These are phyloP conservation scores for Vickermania ingenoplastis DNA, from an alignment of 208 protist species.

Conservation along the genomic window DNA sequence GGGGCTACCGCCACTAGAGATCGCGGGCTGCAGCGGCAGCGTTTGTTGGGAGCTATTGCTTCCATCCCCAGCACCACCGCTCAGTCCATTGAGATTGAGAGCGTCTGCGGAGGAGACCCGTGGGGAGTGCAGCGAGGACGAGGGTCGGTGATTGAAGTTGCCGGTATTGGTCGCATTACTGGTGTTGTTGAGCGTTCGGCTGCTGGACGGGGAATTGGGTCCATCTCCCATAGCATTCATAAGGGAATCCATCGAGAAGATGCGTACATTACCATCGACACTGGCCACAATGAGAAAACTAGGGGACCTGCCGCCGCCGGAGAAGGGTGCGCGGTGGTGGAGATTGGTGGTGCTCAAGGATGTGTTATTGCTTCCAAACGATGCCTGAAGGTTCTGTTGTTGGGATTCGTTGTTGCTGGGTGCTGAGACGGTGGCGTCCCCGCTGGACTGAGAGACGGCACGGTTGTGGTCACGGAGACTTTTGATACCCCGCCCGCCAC, in stretches of 20 bases:
- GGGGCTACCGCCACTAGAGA: background rate
- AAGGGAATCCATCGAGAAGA: constrained; percentile 27
- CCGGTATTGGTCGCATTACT: background rate
- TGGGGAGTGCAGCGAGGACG: background rate
- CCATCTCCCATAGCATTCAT: background rate
- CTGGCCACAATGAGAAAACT: constrained; percentile 33
- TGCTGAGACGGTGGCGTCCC: background rate
- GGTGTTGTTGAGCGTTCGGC: background rate
- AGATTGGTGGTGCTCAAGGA: background rate
- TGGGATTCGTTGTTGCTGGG: background rate
- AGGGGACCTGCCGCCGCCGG: background rate
- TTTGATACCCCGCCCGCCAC: too few species aligned
- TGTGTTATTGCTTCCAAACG: background rate
- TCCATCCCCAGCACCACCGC: too few species aligned
- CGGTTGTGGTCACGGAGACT: background rate
- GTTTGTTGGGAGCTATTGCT: background rate
- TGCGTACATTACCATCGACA: constrained; percentile 50
- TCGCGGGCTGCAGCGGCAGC: background rate
- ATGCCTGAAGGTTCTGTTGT: background rate
- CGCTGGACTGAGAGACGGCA: background rate
- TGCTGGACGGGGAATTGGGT: background rate
- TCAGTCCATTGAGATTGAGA: too few species aligned
- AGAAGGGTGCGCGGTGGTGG: background rate
- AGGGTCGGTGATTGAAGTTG: background rate
- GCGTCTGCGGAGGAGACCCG: background rate